Percentiles rank a stretch among this genome's conserved stretches.
These are phyloP conservation scores for Psophocarpus tetragonolobus DNA, from an alignment of 306 rosid species.

Conservation along the genomic window DNA sequence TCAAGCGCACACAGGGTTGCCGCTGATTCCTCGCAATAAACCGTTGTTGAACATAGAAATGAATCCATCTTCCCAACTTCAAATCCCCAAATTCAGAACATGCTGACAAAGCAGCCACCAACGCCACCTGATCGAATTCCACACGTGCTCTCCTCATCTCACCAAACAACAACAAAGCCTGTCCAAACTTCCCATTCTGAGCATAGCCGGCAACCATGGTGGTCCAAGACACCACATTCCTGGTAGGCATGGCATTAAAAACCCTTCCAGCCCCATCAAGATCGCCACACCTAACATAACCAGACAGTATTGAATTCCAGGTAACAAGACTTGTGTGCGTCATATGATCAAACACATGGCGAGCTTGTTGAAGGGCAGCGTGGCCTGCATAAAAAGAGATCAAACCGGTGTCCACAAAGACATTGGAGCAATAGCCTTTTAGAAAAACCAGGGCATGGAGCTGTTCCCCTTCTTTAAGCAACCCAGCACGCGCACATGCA, in stretches of 20 bases:
- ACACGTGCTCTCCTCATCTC: conserved; percentile 64
- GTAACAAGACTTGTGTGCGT: conserved; percentile 55
- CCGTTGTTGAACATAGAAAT: conserved; percentile 44
- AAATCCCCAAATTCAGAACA: conserved; percentile 74
- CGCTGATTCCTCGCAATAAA: conserved; percentile 28
- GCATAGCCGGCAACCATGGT: conserved; percentile 64
- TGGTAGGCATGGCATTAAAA: conserved; percentile 57
- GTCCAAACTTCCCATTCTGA: conserved; percentile 49
- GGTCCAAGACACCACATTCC: conserved; percentile 74
- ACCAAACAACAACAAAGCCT: conserved; percentile 60
- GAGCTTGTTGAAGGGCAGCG: conserved; percentile 46
- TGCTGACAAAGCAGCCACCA: conserved; percentile 67
- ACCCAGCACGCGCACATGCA: conserved; percentile 61
- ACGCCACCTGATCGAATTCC: conserved; percentile 61
- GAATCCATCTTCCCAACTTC: conserved; percentile 73
- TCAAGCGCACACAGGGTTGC: conserved; percentile 50
- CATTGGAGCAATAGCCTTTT: conserved; percentile 61
- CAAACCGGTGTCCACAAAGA: conserved; percentile 63
- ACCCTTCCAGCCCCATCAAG: conserved; percentile 46
- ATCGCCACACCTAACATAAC: conserved; percentile 51
- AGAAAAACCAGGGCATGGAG: conserved; percentile 56
- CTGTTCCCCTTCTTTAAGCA: conserved; percentile 67
- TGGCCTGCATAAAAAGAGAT: conserved; percentile 45
- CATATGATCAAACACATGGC: conserved; percentile 63
- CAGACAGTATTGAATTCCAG: conserved; percentile 71